Base-by-base conservation (phyloP, 768 basidiomycete genomes). In the Phaffia tasmanica region DNA sequence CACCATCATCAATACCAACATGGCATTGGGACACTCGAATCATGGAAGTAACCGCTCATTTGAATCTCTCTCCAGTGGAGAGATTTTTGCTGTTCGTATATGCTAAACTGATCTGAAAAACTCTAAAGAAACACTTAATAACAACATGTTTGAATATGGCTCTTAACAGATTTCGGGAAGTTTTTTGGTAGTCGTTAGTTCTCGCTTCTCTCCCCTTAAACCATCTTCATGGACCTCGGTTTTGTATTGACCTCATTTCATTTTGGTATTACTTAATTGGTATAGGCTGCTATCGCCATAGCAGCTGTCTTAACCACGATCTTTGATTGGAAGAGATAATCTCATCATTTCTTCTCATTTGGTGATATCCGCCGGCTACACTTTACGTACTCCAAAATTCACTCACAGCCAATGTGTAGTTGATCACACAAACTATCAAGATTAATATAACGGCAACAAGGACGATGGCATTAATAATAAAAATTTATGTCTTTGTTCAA, bases 281-380 rank as follows among this genome's bases (percentile, higher is more conserved):
- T 19, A 1, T 19, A 64, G 63, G 35, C 51, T 3, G 55, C 54
- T 19, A 56, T 64, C 2, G 55, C 63, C 21, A 46, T 64, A 4
- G 53, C 63, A 18, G 63, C 63, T 14, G 63, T 46, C 25, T 48
- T 64, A 4, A 64, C 63, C 23, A 64, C 63, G 0, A 64, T 64
- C 63, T 64, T 47, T 35, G 63, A 64, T 48, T 64, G 63, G 63
- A 64, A 56, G 55, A 56, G 57, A 25, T 64, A 32, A 50, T 27
- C 47, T 11, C 35, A 4, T 42, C 11, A 11, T 42, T 11, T 42
- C 6, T 42, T 11, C 35, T 5, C 35, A 42, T 11, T 11, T 11
- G 11, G 35, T 42, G 35, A 11, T 42, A 11, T 42, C 11, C 35
- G 35, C 11, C 6, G 11, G 11, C 11, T 42, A 5, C 35, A 5